Conservation (phyloP, 2,329 filamentous ascomycete genomes). For the Penicillium sp. region DNA sequence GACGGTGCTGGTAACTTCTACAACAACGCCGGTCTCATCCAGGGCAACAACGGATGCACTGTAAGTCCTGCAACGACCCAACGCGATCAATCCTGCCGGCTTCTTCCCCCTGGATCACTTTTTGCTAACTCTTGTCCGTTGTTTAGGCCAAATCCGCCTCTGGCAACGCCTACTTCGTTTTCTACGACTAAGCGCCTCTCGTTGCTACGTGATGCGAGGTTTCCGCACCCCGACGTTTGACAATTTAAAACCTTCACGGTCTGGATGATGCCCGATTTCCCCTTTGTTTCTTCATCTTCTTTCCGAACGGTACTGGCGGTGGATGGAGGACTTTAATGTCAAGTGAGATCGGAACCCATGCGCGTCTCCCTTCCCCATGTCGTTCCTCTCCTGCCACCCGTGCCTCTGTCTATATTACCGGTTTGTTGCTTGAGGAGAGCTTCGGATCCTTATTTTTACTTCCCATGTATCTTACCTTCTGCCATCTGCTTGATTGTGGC, state of each 20-base stretch:
- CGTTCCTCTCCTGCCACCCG: constrained; percentile 8
- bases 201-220: constrained; percentile 1
- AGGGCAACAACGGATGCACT: constrained; percentile 64
- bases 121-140: constrained; percentile 10
- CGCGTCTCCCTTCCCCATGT: not conserved
- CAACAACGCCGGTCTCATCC: constrained; percentile 35
- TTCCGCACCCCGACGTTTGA: constrained; percentile 1
- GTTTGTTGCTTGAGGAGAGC: constrained; percentile 25
- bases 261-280: constrained; percentile 7
- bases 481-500: constrained; percentile 20
- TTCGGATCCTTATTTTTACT: constrained; percentile 19
- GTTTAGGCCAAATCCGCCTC: constrained; percentile 44
- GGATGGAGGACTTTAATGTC: not conserved
- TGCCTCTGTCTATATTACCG: constrained; percentile 25
- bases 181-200: constrained; percentile 25
- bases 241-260: constrained; percentile 10
- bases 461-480: constrained; percentile 33
- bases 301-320: constrained; percentile 2
- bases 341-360: not conserved
- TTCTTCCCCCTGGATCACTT: too few species aligned
- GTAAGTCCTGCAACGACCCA: constrained; percentile 50
- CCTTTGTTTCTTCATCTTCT: constrained; percentile 1
- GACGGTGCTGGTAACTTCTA: constrained; percentile 56
- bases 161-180: constrained; percentile 47
- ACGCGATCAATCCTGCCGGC: too few species aligned